Evolutionary conservation across 2,329 filamentous ascomycete species (phyloP).

Genomic region (Ceratocystis eucalypticola): DNA sequence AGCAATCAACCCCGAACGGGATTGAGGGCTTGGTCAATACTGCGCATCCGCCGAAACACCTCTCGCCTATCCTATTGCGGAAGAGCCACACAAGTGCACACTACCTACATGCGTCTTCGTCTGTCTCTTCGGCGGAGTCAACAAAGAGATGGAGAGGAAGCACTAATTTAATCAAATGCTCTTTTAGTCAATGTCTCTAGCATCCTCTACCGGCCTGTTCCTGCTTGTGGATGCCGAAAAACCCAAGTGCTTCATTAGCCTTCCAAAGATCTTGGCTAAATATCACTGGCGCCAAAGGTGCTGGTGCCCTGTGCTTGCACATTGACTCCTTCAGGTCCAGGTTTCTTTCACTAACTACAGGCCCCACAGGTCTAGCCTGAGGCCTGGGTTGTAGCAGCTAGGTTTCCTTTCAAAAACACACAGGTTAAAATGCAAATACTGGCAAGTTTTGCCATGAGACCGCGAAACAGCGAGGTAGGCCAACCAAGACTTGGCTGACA

Average conservation of each 20-base stretch:
- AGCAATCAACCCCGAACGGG: neutral
- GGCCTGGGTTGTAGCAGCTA: no score
- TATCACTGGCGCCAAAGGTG: neutral
- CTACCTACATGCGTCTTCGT: neutral
- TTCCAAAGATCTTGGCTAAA: neutral
- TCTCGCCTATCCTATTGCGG: neutral
- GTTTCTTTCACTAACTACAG: neutral
- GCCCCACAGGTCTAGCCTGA: no score
- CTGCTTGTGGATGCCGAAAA: neutral
- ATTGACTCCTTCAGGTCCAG: neutral
- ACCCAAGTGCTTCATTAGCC: neutral
- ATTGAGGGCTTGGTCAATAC: no score
- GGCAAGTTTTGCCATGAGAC: neutral
- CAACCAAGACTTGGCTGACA: neutral
- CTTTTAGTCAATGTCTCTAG: neutral
- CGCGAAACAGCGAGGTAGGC: neutral
- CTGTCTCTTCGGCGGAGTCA: neutral
- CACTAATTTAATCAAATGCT: no score
- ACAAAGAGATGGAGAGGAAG: no score
- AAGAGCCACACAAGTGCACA: neutral
- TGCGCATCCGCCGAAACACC: neutral
- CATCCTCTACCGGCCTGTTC: neutral
- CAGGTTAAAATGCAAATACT: neutral
- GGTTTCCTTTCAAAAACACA: neutral
- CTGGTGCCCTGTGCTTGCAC: neutral